These are phyloP conservation scores for Cucurbita pepo DNA, from an alignment of 306 rosid genomes.

Conservation along the genomic window DNA sequence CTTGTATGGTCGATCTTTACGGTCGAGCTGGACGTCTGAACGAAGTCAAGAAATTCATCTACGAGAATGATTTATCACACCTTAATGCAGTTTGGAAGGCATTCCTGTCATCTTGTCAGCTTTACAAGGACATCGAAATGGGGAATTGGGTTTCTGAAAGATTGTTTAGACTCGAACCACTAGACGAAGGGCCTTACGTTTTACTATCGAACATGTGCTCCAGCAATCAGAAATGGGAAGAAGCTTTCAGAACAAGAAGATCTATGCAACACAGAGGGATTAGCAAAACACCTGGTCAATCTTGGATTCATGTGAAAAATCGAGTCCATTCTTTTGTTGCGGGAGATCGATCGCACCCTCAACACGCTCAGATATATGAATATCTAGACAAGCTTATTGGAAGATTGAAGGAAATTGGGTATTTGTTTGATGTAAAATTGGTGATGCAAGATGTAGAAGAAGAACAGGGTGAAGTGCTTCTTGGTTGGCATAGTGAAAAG, in stretches of 20 bases:
- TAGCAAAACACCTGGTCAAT: slow-evolving; percentile 60
- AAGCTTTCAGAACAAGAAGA: slow-evolving; percentile 47
- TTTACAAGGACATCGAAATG: slow-evolving; percentile 51
- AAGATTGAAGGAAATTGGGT: slow-evolving; percentile 62
- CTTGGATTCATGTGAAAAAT: slow-evolving; percentile 69
- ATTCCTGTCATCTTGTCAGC: slow-evolving; percentile 54
- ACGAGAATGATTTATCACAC: slow-evolving; percentile 38
- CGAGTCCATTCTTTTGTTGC: slow-evolving; percentile 43
- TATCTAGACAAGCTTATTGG: slow-evolving; percentile 41
- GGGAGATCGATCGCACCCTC: slow-evolving; percentile 50
- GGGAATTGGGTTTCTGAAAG: slow-evolving; percentile 56
- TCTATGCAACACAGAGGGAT: slow-evolving; percentile 61
- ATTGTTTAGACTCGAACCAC: slow-evolving; percentile 44
- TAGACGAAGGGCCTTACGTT: slow-evolving; percentile 51
- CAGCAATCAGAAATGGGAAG: slow-evolving; percentile 44
- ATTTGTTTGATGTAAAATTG: slow-evolving; percentile 27
- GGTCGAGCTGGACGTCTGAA: slow-evolving; percentile 68
- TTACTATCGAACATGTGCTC: slow-evolving; percentile 59
- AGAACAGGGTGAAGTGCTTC: slow-evolving; percentile 55
- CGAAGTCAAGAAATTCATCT: slow-evolving; percentile 50
- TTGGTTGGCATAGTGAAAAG: slow-evolving; percentile 68
- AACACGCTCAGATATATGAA: slow-evolving; percentile 27
- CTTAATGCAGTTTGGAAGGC: slow-evolving; percentile 57
- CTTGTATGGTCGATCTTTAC: slow-evolving; percentile 84
- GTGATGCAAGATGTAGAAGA: slow-evolving; percentile 71